phyloP scores from a whole-genome alignment of 441 rosid genomes.

The Lepidium campestre region DNA sequence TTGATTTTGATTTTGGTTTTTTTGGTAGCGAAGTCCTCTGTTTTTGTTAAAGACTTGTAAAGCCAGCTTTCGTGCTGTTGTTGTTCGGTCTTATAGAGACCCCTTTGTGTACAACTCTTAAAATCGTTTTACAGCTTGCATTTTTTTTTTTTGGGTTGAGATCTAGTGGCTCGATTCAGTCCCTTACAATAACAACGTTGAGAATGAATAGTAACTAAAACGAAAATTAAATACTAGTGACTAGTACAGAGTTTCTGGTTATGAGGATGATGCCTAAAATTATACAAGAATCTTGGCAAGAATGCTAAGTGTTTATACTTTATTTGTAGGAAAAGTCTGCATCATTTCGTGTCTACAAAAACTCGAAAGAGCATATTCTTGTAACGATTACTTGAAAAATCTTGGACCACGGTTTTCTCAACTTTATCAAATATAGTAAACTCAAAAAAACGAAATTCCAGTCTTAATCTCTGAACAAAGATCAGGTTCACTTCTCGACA shows the following conservation, averaged over 20 bases:
- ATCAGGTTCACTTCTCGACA: slow-evolving; percentile 30
- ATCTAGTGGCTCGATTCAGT: background rate
- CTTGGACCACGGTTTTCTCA: background rate
- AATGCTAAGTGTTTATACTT: background rate
- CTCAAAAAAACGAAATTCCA: background rate
- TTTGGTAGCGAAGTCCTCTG: background rate
- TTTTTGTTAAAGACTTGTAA: slow-evolving; percentile 6
- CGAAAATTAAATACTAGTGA: background rate
- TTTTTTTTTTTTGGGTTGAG: background rate
- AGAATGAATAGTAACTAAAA: background rate
- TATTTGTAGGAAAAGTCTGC: background rate
- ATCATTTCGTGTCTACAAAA: background rate
- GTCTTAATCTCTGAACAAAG: background rate
- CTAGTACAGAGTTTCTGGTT: background rate
- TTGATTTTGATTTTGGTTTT: background rate
- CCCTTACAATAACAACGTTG: background rate
- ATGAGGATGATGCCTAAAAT: background rate
- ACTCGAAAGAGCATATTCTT: background rate
- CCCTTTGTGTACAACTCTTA: slow-evolving; percentile 1
- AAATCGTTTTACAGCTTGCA: background rate
- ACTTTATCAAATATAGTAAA: background rate
- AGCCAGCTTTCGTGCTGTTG: slow-evolving; percentile 9
- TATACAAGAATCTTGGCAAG: background rate
- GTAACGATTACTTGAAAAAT: background rate
- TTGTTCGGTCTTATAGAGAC: background rate